phyloP scores from a whole-genome alignment of 2,329 filamentous ascomycete genomes.

The Grosmannia huntii region DNA sequence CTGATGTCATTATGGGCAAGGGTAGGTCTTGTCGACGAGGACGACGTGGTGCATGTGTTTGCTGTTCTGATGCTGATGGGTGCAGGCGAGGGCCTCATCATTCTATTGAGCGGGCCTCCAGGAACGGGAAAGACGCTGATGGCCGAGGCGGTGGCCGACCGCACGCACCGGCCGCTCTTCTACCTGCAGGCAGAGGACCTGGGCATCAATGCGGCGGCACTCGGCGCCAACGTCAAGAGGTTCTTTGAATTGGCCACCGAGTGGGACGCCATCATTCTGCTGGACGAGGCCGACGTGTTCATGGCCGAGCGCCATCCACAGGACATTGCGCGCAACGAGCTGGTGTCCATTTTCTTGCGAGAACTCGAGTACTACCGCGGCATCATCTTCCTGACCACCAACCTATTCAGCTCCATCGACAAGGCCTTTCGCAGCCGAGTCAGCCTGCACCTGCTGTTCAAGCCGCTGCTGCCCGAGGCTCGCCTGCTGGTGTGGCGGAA shows the following conservation, averaged over 20 bases:
- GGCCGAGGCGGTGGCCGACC: conserved; percentile 26
- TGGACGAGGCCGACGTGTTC: conserved; percentile 42
- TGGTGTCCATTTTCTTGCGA: conserved; percentile 33
- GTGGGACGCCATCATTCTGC: conserved; percentile 36
- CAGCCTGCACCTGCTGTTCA: conserved; percentile 33
- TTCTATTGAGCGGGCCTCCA: conserved; percentile 23
- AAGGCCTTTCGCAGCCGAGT: conserved; percentile 32
- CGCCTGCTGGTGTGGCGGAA: conserved; percentile 31
- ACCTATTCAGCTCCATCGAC: conserved; percentile 29
- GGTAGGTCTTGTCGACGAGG: conserved; percentile 11
- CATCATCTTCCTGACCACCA: conserved; percentile 32
- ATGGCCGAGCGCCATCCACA: conserved; percentile 30
- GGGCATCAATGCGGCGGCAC: conserved; percentile 26
- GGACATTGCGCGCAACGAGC: conserved; percentile 33
- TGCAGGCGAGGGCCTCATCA: conserved; percentile 25
- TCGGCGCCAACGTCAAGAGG: conserved; percentile 32
- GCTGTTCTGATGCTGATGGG: background rate
- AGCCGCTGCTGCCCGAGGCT: conserved; percentile 23
- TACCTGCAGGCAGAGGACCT: conserved; percentile 32
- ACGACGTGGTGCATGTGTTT: background rate
- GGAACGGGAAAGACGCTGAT: conserved; percentile 34
- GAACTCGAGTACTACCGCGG: conserved; percentile 33
- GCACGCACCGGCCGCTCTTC: conserved; percentile 30
- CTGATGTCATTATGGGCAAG: conserved; percentile 30
- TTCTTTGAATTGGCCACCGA: conserved; percentile 33